A percentile compares a stretch with the other conserved stretches of the same genome.
These are phyloP conservation scores for Strobilomyces echinocephalus DNA, from an alignment of 768 basidiomycete genomes.

Conservation along the genomic window DNA sequence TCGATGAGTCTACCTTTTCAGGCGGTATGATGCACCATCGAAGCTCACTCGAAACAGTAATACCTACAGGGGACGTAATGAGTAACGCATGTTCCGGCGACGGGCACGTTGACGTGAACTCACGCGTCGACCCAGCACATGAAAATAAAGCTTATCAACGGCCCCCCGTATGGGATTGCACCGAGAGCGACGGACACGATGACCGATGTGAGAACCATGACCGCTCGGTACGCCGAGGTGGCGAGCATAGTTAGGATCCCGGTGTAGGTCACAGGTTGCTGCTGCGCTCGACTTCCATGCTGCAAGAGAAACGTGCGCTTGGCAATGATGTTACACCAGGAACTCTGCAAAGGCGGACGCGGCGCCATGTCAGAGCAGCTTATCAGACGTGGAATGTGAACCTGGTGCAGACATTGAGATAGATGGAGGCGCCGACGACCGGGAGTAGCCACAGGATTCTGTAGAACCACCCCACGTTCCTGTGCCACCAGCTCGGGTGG, in stretches of 20 bases:
- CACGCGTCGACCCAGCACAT: slow-evolving; percentile 86
- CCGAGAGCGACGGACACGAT: slow-evolving; percentile 60
- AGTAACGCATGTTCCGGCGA: slow-evolving; percentile 1
- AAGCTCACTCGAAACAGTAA: slow-evolving; percentile 81
- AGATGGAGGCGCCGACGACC: slow-evolving; percentile 68
- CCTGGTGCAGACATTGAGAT: slow-evolving; percentile 64
- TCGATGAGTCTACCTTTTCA: slow-evolving; percentile 9
- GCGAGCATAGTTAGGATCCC: slow-evolving; percentile 72
- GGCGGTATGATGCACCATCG: background rate
- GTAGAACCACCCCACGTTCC: slow-evolving; percentile 73
- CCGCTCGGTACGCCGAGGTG: slow-evolving; percentile 73
- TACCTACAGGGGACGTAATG: slow-evolving; percentile 45
- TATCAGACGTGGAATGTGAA: slow-evolving; percentile 5
- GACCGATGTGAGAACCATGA: slow-evolving; percentile 79
- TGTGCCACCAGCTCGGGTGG: slow-evolving; percentile 61
- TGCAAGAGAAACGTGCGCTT: slow-evolving; percentile 69
- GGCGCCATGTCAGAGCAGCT: slow-evolving; percentile 11
- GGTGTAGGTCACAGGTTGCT: slow-evolving; percentile 56
- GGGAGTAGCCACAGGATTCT: slow-evolving; percentile 77
- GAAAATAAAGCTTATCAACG: slow-evolving; percentile 59
- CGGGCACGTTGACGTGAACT: slow-evolving; percentile 35
- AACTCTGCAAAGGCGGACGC: slow-evolving; percentile 42
- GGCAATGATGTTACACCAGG: slow-evolving; percentile 75
- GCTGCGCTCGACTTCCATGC: slow-evolving; percentile 57
- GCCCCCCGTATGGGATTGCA: slow-evolving; percentile 62